These are phyloP conservation scores for Xerocomellus dryophilus DNA, from an alignment of 768 basidiomycete genomes.

Conservation along the genomic window DNA sequence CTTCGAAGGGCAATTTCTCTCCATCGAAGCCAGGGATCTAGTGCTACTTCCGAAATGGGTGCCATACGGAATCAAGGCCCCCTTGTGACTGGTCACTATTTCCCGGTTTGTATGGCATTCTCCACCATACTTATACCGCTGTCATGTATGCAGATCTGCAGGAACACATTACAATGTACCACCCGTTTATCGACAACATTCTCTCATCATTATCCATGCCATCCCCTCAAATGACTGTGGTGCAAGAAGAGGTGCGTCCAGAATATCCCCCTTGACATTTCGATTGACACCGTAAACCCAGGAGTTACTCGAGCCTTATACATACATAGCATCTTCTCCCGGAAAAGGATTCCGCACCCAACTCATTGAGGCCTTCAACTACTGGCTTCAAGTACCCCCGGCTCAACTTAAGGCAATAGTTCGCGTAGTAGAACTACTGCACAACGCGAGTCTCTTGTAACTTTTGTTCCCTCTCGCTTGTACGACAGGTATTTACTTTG, in stretches of 20 bases:
- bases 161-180: conserved; percentile 14
- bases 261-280: not conserved
- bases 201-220: conserved; percentile 31
- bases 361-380: conserved; percentile 88
- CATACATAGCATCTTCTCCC: conserved; percentile 76
- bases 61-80: not conserved
- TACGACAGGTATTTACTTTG: not conserved
- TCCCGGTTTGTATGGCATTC: conserved; percentile 5
- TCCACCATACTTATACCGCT: conserved; percentile 11
- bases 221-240: conserved; percentile 13
- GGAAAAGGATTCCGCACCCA: conserved; percentile 89
- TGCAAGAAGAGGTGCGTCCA: conserved; percentile 26
- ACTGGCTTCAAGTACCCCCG: conserved; percentile 82
- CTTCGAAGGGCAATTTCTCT: not conserved
- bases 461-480: conserved; percentile 16
- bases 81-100: conserved; percentile 2
- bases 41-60: conserved; percentile 1
- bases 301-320: conserved; percentile 82
- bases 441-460: conserved; percentile 89
- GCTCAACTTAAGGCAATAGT: conserved; percentile 71
- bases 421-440: conserved; percentile 84
- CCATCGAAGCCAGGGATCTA: conserved; percentile 3
- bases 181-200: conserved; percentile 41
- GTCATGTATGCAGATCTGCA: not conserved
- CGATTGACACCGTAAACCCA: conserved; percentile 9